These are phyloP conservation scores for Gastroboletus turbinatus DNA, from an alignment of 1,284 basidiomycete species.

Conservation along the genomic window DNA sequence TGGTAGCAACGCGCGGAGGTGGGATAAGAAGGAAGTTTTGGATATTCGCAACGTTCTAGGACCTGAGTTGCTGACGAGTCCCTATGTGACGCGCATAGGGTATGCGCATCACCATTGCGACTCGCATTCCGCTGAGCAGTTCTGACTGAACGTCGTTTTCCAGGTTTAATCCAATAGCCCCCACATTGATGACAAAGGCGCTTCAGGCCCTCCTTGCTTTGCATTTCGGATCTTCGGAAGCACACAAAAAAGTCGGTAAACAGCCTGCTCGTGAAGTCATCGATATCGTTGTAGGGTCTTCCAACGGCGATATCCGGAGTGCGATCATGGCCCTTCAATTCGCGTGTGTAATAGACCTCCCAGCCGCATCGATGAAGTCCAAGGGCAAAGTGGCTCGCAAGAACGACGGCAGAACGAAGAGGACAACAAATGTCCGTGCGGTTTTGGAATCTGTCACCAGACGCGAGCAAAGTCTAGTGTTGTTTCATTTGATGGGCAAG, in stretches of 20 bases:
- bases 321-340: conserved; percentile 94
- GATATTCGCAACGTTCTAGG: conserved; percentile 72
- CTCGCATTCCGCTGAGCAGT: not conserved
- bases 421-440: conserved; percentile 25
- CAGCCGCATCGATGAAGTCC: conserved; percentile 15
- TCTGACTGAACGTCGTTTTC: conserved; percentile 1
- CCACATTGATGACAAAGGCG: conserved; percentile 81
- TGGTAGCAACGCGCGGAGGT: conserved; percentile 41
- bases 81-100: conserved; percentile 75
- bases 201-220: conserved; percentile 62
- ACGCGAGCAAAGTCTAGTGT: conserved; percentile 80
- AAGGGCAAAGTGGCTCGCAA: conserved; percentile 35
- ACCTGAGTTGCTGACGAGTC: conserved; percentile 55
- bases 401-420: conserved; percentile 7
- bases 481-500: conserved; percentile 94
- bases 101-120: conserved; percentile 37
- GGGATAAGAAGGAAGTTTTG: conserved; percentile 51
- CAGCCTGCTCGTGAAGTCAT: conserved; percentile 64
- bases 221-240: conserved; percentile 39
- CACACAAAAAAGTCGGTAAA: conserved; percentile 11
- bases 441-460: conserved; percentile 72
- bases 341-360: conserved; percentile 49
- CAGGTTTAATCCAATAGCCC: conserved; percentile 91
- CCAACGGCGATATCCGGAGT: conserved; percentile 89
- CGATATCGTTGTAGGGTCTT: conserved; percentile 73